Conservation (phyloP, 306 rosid species). For the Inga laurina region DNA sequence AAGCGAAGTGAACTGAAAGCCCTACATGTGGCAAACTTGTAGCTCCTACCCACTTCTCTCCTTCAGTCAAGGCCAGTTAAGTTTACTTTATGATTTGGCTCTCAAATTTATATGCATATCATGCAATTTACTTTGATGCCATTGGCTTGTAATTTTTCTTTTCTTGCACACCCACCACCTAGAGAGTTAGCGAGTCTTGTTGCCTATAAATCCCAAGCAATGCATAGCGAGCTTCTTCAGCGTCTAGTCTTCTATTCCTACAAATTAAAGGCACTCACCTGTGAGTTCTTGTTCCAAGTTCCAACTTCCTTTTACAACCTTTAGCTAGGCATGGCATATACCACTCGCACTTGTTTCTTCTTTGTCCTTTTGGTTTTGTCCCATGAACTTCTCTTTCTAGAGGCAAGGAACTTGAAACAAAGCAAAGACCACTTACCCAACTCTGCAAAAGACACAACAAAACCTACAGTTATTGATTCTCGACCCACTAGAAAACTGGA, state of each 20-base stretch:
- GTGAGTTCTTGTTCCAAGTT: neutral
- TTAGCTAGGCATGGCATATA: conserved; percentile 50
- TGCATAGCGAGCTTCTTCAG: neutral
- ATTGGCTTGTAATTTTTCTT: neutral
- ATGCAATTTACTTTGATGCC: neutral
- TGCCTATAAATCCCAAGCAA: conserved; percentile 9
- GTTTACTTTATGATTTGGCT: neutral
- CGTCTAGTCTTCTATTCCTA: neutral
- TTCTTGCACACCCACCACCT: neutral
- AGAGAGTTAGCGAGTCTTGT: neutral
- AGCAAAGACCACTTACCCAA: conserved; percentile 7
- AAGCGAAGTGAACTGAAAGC: neutral
- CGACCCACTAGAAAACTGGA: conserved; percentile 18
- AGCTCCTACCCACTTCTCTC: neutral
- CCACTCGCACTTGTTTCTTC: conserved; percentile 43
- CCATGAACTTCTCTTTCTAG: conserved; percentile 42
- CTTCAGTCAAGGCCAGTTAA: neutral
- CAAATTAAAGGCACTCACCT: neutral
- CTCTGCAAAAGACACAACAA: neutral
- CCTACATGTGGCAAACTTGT: neutral
- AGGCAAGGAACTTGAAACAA: conserved; percentile 55
- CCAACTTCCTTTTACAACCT: neutral
- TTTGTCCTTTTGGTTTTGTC: conserved; percentile 52
- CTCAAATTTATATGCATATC: neutral
- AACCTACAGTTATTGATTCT: neutral